phyloP scores from a whole-genome alignment of 495 filamentous ascomycete genomes.

The Extremus antarcticus region DNA sequence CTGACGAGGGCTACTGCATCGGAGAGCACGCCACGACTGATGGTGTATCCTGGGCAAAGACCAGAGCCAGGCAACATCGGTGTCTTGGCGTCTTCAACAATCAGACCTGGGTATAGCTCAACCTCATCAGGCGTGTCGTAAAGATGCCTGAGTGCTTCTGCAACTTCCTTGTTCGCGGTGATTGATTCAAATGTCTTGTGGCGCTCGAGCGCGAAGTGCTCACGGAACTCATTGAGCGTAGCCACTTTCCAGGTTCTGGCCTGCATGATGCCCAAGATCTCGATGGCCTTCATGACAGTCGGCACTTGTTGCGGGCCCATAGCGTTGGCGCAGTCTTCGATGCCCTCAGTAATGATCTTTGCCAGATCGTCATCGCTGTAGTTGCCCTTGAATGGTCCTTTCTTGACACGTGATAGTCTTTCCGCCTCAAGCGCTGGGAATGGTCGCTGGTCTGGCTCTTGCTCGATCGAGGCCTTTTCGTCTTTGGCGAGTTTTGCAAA shows the following conservation, averaged over 20 bases:
- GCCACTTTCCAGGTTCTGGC: constrained; percentile 73
- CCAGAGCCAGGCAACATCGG: constrained; percentile 68
- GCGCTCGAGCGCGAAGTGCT: constrained; percentile 64
- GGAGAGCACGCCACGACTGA: constrained; percentile 70
- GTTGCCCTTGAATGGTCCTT: constrained; percentile 29
- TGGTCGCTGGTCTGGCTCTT: constrained; percentile 35
- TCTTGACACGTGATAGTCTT: constrained; percentile 11
- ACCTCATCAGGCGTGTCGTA: constrained; percentile 74
- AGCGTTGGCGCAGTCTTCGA: constrained; percentile 38
- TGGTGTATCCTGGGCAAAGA: constrained; percentile 70
- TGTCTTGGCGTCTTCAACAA: constrained; percentile 69
- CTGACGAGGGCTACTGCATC: constrained; percentile 80
- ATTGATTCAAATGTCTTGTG: constrained; percentile 77
- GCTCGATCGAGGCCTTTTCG: constrained; percentile 21
- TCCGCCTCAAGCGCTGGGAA: constrained; percentile 48
- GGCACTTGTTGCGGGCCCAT: constrained; percentile 71
- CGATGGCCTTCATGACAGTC: constrained; percentile 57
- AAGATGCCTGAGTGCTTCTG: constrained; percentile 57
- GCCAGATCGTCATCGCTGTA: constrained; percentile 55
- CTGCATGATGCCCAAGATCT: constrained; percentile 79
- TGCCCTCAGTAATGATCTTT: constrained; percentile 44
- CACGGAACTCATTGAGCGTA: constrained; percentile 77
- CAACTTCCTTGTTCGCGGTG: constrained; percentile 65
- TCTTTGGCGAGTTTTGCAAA: constrained; percentile 18
- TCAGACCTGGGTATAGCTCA: constrained; percentile 71